Percentiles rank a stretch among this genome's conserved stretches.
These are phyloP conservation scores for Alternaria angustiovoidea DNA, from an alignment of 2,329 filamentous ascomycete genomes.

Conservation along the genomic window DNA sequence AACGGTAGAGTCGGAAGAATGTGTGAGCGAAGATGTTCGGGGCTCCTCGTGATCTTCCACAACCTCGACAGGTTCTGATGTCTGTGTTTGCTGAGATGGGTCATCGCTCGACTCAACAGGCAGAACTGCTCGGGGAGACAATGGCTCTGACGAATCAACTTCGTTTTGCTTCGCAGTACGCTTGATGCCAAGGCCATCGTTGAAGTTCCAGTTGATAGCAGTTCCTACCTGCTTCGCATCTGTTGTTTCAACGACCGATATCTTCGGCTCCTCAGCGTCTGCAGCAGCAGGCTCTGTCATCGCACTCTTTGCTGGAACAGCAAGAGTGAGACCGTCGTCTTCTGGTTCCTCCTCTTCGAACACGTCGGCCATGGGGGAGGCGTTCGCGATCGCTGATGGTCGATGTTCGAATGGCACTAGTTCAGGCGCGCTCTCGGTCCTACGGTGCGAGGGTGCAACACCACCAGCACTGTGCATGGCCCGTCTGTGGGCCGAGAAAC, in stretches of 20 bases:
- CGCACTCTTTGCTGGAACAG: conserved; percentile 15
- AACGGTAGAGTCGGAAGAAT: conserved; percentile 60
- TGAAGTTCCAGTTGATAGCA: conserved; percentile 55
- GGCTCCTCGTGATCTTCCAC: conserved; percentile 59
- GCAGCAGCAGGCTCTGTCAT: conserved; percentile 27
- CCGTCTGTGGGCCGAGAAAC: conserved; percentile 61
- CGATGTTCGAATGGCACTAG: conserved; percentile 74
- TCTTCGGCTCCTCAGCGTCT: conserved; percentile 52
- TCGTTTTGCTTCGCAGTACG: conserved; percentile 23
- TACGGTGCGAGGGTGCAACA: conserved; percentile 78
- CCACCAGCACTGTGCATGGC: conserved; percentile 80
- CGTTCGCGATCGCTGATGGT: conserved; percentile 62
- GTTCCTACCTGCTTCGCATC: conserved; percentile 51
- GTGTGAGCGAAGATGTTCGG: conserved; percentile 58
- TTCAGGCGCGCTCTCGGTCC: conserved; percentile 82
- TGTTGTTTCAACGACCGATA: conserved; percentile 57
- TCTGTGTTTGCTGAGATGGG: conserved; percentile 18
- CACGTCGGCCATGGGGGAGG: conserved; percentile 82
- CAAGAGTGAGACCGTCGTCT: conserved; percentile 54
- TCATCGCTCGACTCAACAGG: conserved; percentile 16
- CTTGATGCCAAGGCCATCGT: conserved; percentile 50
- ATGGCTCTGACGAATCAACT: conserved; percentile 26
- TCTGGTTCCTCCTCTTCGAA: conserved; percentile 83
- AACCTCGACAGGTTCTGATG: conserved; percentile 52
- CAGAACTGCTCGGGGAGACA: conserved; percentile 38